A percentile compares a stretch with the other conserved stretches of the same genome.
These are phyloP conservation scores for Aschersonia sp. DNA, from an alignment of 2,329 filamentous ascomycete genomes.

Conservation along the genomic window DNA sequence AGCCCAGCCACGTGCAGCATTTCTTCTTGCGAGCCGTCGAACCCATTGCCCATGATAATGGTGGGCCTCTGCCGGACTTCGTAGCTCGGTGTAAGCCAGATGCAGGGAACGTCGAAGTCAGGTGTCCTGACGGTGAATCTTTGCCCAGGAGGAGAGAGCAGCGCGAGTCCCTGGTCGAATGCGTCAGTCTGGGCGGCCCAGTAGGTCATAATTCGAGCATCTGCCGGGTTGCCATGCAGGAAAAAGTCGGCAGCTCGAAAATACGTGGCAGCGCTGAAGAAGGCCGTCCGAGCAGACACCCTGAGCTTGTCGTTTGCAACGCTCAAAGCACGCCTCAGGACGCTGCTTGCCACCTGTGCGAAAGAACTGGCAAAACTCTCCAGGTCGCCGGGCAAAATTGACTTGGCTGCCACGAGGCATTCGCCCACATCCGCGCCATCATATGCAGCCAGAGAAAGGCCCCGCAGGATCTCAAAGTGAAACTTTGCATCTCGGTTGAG, in stretches of 20 bases:
- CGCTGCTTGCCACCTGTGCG: conserved; percentile 7
- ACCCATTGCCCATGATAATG: not conserved
- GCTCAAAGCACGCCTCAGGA: conserved; percentile 6
- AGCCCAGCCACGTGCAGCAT: conserved; percentile 21
- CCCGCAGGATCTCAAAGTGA: conserved; percentile 1
- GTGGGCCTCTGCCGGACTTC: conserved; percentile 7
- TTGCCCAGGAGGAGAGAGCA: conserved; percentile 17
- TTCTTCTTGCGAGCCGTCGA: conserved; percentile 18
- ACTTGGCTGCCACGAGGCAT: conserved; percentile 10
- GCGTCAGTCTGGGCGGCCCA: conserved; percentile 19
- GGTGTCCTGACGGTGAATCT: conserved; percentile 15
- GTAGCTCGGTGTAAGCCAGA: conserved; percentile 11
- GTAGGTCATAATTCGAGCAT: conserved; percentile 21
- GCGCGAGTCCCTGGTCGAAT: conserved; percentile 22
- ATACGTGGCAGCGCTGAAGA: conserved; percentile 25
- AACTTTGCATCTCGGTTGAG: conserved; percentile 1
- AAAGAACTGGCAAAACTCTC: conserved; percentile 11
- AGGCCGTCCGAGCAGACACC: conserved; percentile 11
- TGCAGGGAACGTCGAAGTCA: conserved; percentile 17
- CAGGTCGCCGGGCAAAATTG: conserved; percentile 10
- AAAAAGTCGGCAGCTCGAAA: conserved; percentile 27
- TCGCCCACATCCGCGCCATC: conserved; percentile 1
- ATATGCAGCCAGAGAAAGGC: not conserved
- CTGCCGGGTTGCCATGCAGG: conserved; percentile 21
- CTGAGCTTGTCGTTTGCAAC: conserved; percentile 6